phyloP scores from a whole-genome alignment of 306 rosid genomes.

The Gynostemma pentaphyllum region DNA sequence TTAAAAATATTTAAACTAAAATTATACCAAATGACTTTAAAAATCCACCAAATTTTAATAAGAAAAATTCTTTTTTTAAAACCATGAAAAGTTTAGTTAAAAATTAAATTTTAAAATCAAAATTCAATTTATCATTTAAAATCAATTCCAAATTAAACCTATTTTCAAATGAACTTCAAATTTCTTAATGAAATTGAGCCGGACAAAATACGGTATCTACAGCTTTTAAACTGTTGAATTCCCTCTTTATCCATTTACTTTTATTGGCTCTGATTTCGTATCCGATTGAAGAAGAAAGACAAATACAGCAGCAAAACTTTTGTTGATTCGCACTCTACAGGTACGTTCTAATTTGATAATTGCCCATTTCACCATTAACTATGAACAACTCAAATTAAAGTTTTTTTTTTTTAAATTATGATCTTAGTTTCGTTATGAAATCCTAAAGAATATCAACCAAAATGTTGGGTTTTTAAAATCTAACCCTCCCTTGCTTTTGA shows the following conservation, averaged over 20 bases:
- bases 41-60: too few species aligned
- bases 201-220: too few species aligned
- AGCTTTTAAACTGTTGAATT: neutral
- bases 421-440: conserved; percentile 1
- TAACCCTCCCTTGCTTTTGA: neutral
- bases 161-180: too few species aligned
- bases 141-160: too few species aligned
- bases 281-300: neutral
- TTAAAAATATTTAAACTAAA: too few species aligned
- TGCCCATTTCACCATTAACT: neutral
- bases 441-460: neutral
- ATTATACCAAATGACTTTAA: too few species aligned
- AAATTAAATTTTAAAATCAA: too few species aligned
- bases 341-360: neutral
- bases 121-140: too few species aligned
- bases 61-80: too few species aligned
- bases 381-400: neutral
- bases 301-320: neutral
- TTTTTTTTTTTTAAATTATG: neutral
- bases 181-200: too few species aligned
- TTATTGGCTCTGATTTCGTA: neutral
- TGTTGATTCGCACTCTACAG: neutral
- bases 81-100: too few species aligned
- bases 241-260: neutral
- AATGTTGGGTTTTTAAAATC: neutral